Conservation (phyloP, 2,329 filamentous ascomycete species). For the Elsinoe ampelina region DNA sequence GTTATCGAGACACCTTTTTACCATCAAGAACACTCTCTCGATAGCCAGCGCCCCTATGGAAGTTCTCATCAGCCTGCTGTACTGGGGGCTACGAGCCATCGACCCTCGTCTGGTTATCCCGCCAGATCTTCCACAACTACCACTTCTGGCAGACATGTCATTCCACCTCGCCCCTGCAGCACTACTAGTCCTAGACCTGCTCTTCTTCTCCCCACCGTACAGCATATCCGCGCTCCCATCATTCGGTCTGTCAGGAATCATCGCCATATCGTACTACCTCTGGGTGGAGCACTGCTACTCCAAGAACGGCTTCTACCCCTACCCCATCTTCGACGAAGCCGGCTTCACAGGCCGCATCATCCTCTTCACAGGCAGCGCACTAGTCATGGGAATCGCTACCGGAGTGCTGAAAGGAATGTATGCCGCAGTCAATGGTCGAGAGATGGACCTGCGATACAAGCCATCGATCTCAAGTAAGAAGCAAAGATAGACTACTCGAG, state of each 20-base stretch:
- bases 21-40: conserved; percentile 57
- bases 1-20: conserved; percentile 49
- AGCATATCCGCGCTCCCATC: conserved; percentile 53
- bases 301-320: conserved; percentile 68
- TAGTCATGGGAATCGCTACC: conserved; percentile 63
- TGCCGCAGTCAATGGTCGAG: conserved; percentile 51
- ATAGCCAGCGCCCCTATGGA: conserved; percentile 60
- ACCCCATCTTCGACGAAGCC: conserved; percentile 69
- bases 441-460: conserved; percentile 14
- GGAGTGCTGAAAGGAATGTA: conserved; percentile 61
- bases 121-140: conserved; percentile 30
- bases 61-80: conserved; percentile 60
- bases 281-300: conserved; percentile 67
- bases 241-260: conserved; percentile 46
- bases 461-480: neutral
- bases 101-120: conserved; percentile 47
- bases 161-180: conserved; percentile 59
- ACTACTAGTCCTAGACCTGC: conserved; percentile 53
- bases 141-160: conserved; percentile 49
- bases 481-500: neutral
- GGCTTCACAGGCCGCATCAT: conserved; percentile 55
- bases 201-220: conserved; percentile 66
- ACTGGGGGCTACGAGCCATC: conserved; percentile 57
- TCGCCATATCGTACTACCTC: conserved; percentile 63
- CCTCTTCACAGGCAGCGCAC: conserved; percentile 54